Conservation (phyloP, 1,284 basidiomycete genomes). For the Malassezia slooffiae region DNA sequence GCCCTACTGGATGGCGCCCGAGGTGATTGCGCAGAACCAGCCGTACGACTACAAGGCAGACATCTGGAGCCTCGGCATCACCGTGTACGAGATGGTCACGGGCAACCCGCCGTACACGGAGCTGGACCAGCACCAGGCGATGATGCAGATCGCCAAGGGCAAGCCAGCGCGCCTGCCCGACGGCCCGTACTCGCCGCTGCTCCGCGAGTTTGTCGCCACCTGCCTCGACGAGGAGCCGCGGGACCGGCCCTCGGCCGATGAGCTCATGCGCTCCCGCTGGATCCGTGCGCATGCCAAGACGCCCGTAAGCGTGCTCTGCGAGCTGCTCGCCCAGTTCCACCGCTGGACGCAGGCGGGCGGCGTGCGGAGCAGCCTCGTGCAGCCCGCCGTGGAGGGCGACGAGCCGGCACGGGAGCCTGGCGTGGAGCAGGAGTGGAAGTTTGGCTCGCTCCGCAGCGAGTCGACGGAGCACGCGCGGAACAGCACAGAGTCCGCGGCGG, state of each 20-base stretch:
- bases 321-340: slow-evolving; percentile 66
- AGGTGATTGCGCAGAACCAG: slow-evolving; percentile 29
- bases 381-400: background rate
- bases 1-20: slow-evolving; percentile 47
- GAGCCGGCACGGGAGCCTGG: background rate
- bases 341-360: slow-evolving; percentile 69
- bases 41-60: slow-evolving; percentile 63
- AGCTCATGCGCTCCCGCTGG: slow-evolving; percentile 83
- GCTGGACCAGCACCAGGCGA: slow-evolving; percentile 76
- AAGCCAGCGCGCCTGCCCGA: slow-evolving; percentile 67
- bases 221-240: slow-evolving; percentile 74
- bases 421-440: too few species aligned
- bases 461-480: too few species aligned
- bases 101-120: slow-evolving; percentile 81
- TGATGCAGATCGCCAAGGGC: slow-evolving; percentile 78
- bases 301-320: slow-evolving; percentile 58
- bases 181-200: slow-evolving; percentile 64
- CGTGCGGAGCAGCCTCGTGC: slow-evolving; percentile 60
- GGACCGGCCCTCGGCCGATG: slow-evolving; percentile 77
- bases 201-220: slow-evolving; percentile 76
- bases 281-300: slow-evolving; percentile 67
- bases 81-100: slow-evolving; percentile 80
- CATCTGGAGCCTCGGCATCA: slow-evolving; percentile 87
- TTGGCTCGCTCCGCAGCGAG: too few species aligned
- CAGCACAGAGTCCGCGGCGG: too few species aligned